Conservation (phyloP, 1,284 basidiomycete species). For the Phenoliferia sp. region DNA sequence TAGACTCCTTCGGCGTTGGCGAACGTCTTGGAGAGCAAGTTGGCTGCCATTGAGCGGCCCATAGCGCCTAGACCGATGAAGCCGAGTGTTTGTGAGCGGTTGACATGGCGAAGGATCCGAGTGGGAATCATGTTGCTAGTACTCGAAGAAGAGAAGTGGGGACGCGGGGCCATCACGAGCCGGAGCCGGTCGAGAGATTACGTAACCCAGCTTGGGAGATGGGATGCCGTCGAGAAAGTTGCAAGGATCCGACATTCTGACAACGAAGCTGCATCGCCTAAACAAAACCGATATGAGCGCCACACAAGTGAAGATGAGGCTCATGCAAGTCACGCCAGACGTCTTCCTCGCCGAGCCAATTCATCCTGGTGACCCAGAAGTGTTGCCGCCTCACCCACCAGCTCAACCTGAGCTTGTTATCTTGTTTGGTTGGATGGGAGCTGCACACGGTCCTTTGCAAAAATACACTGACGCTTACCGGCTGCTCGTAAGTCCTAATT, state of each 20-base stretch:
- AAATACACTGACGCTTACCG: conserved; percentile 20
- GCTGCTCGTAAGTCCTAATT: conserved; percentile 4
- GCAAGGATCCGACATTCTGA: too few relatives aligned
- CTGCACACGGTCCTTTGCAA: conserved; percentile 20
- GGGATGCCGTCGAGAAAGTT: too few relatives aligned
- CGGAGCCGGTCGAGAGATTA: too few relatives aligned
- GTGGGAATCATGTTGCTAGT: conserved; percentile 19
- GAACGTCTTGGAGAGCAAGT: conserved; percentile 48
- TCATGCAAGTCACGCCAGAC: background rate
- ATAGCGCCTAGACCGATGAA: conserved; percentile 71
- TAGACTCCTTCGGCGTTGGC: conserved; percentile 14
- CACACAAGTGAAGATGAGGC: background rate
- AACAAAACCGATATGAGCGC: too few relatives aligned
- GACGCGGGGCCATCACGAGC: too few relatives aligned
- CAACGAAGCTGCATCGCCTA: too few relatives aligned
- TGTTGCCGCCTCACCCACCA: background rate
- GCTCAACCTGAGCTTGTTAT: conserved; percentile 1
- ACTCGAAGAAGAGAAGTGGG: too few relatives aligned
- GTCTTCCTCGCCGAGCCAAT: background rate
- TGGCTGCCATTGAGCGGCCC: conserved; percentile 78
- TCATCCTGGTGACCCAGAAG: background rate
- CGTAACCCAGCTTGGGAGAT: too few relatives aligned
- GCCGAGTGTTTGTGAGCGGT: conserved; percentile 55
- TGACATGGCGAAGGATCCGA: background rate
- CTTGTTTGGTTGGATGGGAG: conserved; percentile 18